Percentiles rank a stretch among this genome's conserved stretches.
These are phyloP conservation scores for Scedosporium aurantiacum DNA, from an alignment of 2,329 filamentous ascomycete genomes.

Conservation along the genomic window DNA sequence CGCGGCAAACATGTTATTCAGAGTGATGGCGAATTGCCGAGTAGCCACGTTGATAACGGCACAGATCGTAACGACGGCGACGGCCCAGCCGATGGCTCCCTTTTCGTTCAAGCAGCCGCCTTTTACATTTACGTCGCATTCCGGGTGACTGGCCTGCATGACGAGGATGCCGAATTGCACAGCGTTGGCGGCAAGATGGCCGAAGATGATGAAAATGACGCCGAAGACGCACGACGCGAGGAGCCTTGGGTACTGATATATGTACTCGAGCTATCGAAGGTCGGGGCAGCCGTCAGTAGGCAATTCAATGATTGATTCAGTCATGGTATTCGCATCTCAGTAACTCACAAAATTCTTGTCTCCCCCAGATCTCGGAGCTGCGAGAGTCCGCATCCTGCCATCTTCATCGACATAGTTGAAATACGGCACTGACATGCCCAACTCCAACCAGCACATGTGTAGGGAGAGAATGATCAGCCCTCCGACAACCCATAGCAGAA, in stretches of 20 bases:
- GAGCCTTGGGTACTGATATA: slow-evolving; percentile 11
- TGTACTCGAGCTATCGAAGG: neutral
- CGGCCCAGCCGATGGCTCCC: slow-evolving; percentile 29
- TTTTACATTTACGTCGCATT: neutral
- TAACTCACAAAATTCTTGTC: slow-evolving; percentile 30
- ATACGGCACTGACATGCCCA: slow-evolving; percentile 34
- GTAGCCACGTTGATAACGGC: slow-evolving; percentile 37
- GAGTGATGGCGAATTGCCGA: slow-evolving; percentile 34
- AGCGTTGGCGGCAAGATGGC: slow-evolving; percentile 37
- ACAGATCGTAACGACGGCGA: slow-evolving; percentile 28
- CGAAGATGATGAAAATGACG: slow-evolving; percentile 32
- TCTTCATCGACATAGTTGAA: slow-evolving; percentile 20
- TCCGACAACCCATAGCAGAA: slow-evolving; percentile 29
- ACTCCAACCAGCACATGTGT: slow-evolving; percentile 29
- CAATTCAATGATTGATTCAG: no score
- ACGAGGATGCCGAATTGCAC: slow-evolving; percentile 32
- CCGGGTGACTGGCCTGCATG: slow-evolving; percentile 17
- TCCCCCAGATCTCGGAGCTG: slow-evolving; percentile 32
- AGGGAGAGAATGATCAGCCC: slow-evolving; percentile 23
- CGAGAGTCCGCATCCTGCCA: slow-evolving; percentile 19
- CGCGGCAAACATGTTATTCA: slow-evolving; percentile 38
- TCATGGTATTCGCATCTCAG: no score
- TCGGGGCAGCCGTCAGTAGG: no score
- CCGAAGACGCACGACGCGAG: slow-evolving; percentile 33
- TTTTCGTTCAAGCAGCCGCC: slow-evolving; percentile 19